Percentiles rank a stretch among this genome's conserved stretches.
phyloP scores from a whole-genome alignment of 2,329 filamentous ascomycete species.

The Blumeria hordei region DNA sequence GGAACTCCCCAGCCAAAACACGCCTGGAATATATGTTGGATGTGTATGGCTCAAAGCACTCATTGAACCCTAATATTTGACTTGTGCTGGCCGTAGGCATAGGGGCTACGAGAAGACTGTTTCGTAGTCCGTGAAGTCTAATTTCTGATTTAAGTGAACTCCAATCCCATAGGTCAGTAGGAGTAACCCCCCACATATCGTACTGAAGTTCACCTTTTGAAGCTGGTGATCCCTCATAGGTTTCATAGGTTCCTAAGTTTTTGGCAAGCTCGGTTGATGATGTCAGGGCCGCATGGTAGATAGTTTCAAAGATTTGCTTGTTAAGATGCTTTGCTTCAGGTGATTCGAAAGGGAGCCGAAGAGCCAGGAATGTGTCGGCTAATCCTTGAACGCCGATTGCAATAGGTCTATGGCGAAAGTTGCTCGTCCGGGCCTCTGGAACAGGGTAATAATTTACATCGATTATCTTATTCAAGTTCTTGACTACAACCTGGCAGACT shows the following conservation, averaged over 20 bases:
- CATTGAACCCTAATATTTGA: slow-evolving; percentile 96
- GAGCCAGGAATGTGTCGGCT: slow-evolving; percentile 89
- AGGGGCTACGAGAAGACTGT: slow-evolving; percentile 81
- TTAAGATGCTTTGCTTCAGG: slow-evolving; percentile 83
- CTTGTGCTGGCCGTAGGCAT: slow-evolving; percentile 97
- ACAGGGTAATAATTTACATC: slow-evolving; percentile 99
- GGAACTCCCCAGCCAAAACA: slow-evolving; percentile 94
- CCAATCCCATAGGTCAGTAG: slow-evolving; percentile 95
- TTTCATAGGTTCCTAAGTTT: slow-evolving; percentile 61
- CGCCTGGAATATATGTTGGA: slow-evolving; percentile 99
- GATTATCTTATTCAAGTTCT: slow-evolving; percentile 95
- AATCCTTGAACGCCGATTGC: slow-evolving; percentile 94
- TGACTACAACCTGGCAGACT: slow-evolving; percentile 73
- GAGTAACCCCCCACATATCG: slow-evolving; percentile 94
- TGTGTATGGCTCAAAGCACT: slow-evolving; percentile 98
- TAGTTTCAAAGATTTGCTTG: slow-evolving; percentile 97
- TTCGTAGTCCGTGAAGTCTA: slow-evolving; percentile 78
- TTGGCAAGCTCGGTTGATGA: slow-evolving; percentile 72
- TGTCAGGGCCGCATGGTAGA: slow-evolving; percentile 87
- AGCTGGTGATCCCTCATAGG: slow-evolving; percentile 79
- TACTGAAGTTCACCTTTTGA: slow-evolving; percentile 93
- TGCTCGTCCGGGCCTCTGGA: slow-evolving; percentile 76
- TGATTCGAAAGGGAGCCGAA: slow-evolving; percentile 92
- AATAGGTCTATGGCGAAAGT: slow-evolving; percentile 89
- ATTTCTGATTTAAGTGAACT: slow-evolving; percentile 69